Base-by-base conservation (phyloP, 768 basidiomycete genomes). In the Podaxis carcinomalis region DNA sequence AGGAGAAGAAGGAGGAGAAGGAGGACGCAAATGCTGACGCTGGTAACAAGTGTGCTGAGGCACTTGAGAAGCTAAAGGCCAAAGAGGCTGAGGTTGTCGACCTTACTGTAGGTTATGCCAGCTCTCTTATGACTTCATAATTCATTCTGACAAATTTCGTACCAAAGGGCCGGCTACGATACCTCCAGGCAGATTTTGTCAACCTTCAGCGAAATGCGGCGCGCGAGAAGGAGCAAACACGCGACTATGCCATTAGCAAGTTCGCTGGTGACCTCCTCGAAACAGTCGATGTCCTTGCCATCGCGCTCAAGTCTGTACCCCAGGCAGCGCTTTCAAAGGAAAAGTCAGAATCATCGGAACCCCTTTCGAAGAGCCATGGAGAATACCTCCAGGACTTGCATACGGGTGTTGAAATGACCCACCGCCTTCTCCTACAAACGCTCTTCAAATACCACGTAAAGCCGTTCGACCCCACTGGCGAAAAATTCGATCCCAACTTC, bases 181-280 rank as follows among this genome's bases (percentile, higher is more conserved):
- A 98, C 72, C 80, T 92, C 61, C 90, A 95, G 70, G 97, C 97
- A 67, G 97, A 99, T 77, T 95, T 94, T 75, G 77, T 96, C 47
- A 99, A 98, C 74, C 81, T 97, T 47, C 94, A 95, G 71, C 90
- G 95, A 58, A 93, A 95, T 68, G 83, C 94, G 57, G 88, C 88
- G 28, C 84, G 90, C 62, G 97, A 98, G 77, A 93, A 91, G 78
- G 87, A 91, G 70, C 92, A 95, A 73, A 91, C 93, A 35, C 86
- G 88, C 61, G 93, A 97, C 74, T 98, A 90, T 75, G 95, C 95
- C 61, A 95, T 99, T 71, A 82, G 90, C 51, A 85, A 85, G 39
- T 98, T 99, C 72, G 96, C 97, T 9, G 77, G 79, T n/a, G 91
- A 94, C 77, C 82, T 95, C 57, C 85, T 95, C 50, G 89, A 93